A percentile compares a stretch with the other conserved stretches of the same genome.
Conservation (phyloP, 495 filamentous ascomycete species). For the Penicillium pulvis region DNA sequence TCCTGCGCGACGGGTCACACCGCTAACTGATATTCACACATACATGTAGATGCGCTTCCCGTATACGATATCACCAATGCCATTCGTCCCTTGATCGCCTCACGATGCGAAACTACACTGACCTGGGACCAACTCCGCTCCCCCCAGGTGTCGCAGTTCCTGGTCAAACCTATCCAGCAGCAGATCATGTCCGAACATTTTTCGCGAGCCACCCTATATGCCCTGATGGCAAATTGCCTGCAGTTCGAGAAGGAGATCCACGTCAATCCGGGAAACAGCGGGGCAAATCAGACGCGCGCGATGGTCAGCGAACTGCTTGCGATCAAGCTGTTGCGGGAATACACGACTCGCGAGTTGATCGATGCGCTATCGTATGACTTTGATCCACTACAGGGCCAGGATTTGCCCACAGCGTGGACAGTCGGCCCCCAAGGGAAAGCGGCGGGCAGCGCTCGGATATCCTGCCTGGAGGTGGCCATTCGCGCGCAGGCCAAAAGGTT, state of each 20-base stretch:
- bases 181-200: slow-evolving; percentile 79
- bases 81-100: slow-evolving; percentile 77
- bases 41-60: slow-evolving; percentile 64
- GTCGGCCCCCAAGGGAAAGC: slow-evolving; percentile 34
- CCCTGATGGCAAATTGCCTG: slow-evolving; percentile 87
- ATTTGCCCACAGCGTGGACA: slow-evolving; percentile 42
- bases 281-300: slow-evolving; percentile 77
- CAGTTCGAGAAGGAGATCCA: slow-evolving; percentile 90
- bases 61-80: slow-evolving; percentile 89
- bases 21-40: slow-evolving; percentile 1
- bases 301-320: slow-evolving; percentile 91
- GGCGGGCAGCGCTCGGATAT: slow-evolving; percentile 69
- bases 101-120: slow-evolving; percentile 85
- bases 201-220: slow-evolving; percentile 82
- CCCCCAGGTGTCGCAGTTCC: slow-evolving; percentile 91
- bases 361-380: slow-evolving; percentile 95
- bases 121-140: slow-evolving; percentile 96
- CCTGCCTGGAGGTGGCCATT: slow-evolving; percentile 89
- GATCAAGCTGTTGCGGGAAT: slow-evolving; percentile 86
- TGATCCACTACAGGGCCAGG: slow-evolving; percentile 80
- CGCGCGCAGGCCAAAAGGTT: slow-evolving; percentile 87
- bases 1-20: neutral
- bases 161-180: slow-evolving; percentile 88
- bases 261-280: slow-evolving; percentile 76
- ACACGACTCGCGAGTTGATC: slow-evolving; percentile 80